Percentiles rank a stretch among this genome's conserved stretches.
Evolutionary conservation across 805 yeast genomes (phyloP).

Genomic region (Nakazawaea peltata): DNA sequence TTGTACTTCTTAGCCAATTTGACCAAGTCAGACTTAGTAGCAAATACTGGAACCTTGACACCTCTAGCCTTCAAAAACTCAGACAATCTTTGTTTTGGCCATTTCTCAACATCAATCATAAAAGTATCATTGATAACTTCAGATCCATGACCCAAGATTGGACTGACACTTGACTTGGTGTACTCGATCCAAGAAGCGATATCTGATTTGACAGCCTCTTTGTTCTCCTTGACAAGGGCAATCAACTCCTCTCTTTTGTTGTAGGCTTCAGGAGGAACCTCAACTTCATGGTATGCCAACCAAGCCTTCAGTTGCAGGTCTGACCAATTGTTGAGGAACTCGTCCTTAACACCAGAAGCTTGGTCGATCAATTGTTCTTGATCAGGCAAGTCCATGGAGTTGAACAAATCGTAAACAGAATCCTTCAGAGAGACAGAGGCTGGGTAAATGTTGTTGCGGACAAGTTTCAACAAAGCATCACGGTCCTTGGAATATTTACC

Average conservation of each 20-base stretch:
- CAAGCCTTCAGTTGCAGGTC: slow-evolving; percentile 47
- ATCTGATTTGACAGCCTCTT: slow-evolving; percentile 28
- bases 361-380: slow-evolving; percentile 26
- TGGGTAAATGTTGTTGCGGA: slow-evolving; percentile 35
- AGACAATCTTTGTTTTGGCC: slow-evolving; percentile 38
- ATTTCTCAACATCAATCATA: slow-evolving; percentile 33
- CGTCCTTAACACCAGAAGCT: slow-evolving; percentile 30
- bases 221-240: slow-evolving; percentile 25
- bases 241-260: slow-evolving; percentile 27
- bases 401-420: slow-evolving; percentile 29
- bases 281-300: slow-evolving; percentile 37
- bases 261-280: slow-evolving; percentile 25
- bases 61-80: slow-evolving; percentile 33
- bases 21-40: slow-evolving; percentile 31
- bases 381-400: slow-evolving; percentile 28
- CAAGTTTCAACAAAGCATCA: slow-evolving; percentile 36
- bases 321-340: slow-evolving; percentile 43
- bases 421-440: slow-evolving; percentile 27
- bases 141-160: slow-evolving; percentile 17
- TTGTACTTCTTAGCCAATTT: slow-evolving; percentile 30
- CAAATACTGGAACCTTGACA: slow-evolving; percentile 28
- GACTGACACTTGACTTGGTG: slow-evolving; percentile 23
- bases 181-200: slow-evolving; percentile 26
- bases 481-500: slow-evolving; percentile 24
- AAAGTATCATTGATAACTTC: slow-evolving; percentile 34